Base-by-base conservation (phyloP, 306 rosid genomes). In the Pterocarpus macrocarpus region DNA sequence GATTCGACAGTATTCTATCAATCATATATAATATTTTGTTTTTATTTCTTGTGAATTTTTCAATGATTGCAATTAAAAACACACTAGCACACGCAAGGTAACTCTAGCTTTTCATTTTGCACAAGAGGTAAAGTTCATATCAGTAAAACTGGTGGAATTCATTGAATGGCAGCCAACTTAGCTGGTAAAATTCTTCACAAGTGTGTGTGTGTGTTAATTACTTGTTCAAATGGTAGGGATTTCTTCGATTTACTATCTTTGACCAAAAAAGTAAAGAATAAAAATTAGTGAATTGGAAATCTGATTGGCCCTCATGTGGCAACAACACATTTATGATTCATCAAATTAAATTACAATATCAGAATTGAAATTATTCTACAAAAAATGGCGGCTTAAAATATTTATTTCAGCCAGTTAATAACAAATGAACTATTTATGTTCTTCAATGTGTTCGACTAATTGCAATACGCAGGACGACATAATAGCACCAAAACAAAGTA, bases 21-120 rank as follows among this genome's bases (percentile, higher is more conserved):
- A 9, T 22, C 41, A 1, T 9, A 1, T 4, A 49, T 43, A 68
- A 39, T 8, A 14, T 44, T 47, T 47, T 30, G 41, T n/a, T 28
- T 52, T 63, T 0, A 8, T 22, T 50, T 33, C 38, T 64, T 76
- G 53, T 77, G n/a, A 35, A 64, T 1, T 34, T 5, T n/a, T 77
- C 44, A 30, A 52, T 4, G 58, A 52, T 52, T 14, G 5, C 4
- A 52, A 52, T 15, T 52, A 22, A 15, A 52, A 52, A 47, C 47
- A 43, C 10, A 43, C 47, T 9, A 2, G 7, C 35, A 57, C 74
- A 62, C 69, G 64, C 58, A 68, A 72, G 57, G 4, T 35, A 72
- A 79, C 69, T 55, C 16, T 11, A 14, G 47, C 81, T 79, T 79
- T 68, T 79, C n/a, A 55, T 73, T 67, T 74, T 73, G 13, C 10